Base-by-base conservation (phyloP, 2,329 filamentous ascomycete genomes). In the Meredithiella fracta region DNA sequence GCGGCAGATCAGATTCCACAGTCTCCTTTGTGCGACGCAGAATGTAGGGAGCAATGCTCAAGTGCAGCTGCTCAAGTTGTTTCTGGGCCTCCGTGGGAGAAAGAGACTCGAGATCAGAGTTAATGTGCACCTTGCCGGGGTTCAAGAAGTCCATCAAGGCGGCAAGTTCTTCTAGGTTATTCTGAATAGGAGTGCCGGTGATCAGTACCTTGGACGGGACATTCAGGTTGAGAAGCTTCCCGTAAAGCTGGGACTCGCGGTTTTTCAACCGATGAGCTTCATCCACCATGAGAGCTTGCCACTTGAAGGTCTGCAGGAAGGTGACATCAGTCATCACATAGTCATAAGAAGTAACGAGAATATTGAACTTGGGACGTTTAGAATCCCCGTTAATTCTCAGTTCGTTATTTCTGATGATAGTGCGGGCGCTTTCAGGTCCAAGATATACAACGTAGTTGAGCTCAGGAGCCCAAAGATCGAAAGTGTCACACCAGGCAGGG, bases 251-350 rank as follows among this genome's bases (percentile, higher is more conserved):
- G 3, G 92, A 95, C 59, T 97, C 91, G 60, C 86, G 81, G 64
- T 98, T 98, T 73, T 98, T 98, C 61, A 98, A 72, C 54, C 94
- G 86, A 70, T 98, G 92, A 29, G 92, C 92, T 71, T 98, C 92
- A 63, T 98, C 92, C 47, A 98, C 88, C 38, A 87, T 89, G 66
- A 98, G 82, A 57, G 92, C 92, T 67, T 98, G 92, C 91, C 92
- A 98, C 67, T 95, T 96, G 68, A 98, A 87, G 60, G 85, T 83
- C 58, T 84, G 84, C 38, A 98, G 71, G 65, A 95, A 94, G 38
- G 83, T 74, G 60, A 85, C 82, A 66, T 98, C 92, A 57, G 82
- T 79, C 51, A 96, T 76, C 57, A 96, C 92, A 66, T 94, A 97
- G 68, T 98, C 92, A 66, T 98, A 98, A 0, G 92, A 97, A 1